Evolutionary conservation across 2,329 filamentous ascomycete species (phyloP).

Genomic region (Fusarium avenaceum): DNA sequence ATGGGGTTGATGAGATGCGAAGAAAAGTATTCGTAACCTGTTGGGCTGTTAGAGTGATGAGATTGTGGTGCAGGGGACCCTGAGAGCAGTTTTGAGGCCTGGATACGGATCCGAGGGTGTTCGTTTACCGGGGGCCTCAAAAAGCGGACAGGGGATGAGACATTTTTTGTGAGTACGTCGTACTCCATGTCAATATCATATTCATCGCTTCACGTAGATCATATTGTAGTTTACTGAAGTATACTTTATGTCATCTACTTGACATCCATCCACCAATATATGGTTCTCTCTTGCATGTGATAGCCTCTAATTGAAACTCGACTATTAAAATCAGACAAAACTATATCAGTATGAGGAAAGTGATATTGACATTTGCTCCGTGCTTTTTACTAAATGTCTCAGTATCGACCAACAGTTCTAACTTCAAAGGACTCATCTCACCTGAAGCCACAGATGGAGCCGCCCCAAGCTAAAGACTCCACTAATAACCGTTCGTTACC

Average conservation of each 20-base stretch:
- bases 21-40: conserved; percentile 3
- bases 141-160: conserved; percentile 15
- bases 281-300: conserved; percentile 16
- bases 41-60: conserved; percentile 35
- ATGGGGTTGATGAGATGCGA: conserved; percentile 34
- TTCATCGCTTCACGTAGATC: background rate
- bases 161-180: no score
- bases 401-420: background rate
- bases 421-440: background rate
- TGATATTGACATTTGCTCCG: no score
- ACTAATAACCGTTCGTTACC: conserved; percentile 34
- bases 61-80: conserved; percentile 39
- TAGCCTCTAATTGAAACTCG: conserved; percentile 1
- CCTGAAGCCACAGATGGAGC: conserved; percentile 36
- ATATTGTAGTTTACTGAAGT: no score
- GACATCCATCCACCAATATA: conserved; percentile 16
- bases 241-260: conserved; percentile 10
- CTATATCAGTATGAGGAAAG: background rate
- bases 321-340: background rate
- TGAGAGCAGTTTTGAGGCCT: conserved; percentile 31
- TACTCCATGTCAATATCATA: no score
- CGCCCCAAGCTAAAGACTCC: conserved; percentile 26
- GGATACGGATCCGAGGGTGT: conserved; percentile 47
- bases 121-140: conserved; percentile 43
- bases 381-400: background rate